Base-by-base conservation (phyloP, 768 basidiomycete species). In the Naganishia friedmannii region DNA sequence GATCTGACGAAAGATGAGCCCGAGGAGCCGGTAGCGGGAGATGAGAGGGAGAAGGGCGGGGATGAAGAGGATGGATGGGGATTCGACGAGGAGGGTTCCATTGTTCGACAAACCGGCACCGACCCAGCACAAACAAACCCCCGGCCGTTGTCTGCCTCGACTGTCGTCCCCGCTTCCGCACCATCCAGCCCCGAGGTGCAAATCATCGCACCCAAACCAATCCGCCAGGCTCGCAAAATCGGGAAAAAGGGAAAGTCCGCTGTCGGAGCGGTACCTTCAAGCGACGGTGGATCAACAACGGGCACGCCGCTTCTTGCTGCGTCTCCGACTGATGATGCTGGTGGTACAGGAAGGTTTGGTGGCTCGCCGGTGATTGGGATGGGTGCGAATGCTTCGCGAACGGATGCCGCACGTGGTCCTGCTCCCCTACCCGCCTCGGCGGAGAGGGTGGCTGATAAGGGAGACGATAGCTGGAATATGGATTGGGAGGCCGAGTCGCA, bases 41-140 rank as follows among this genome's bases (percentile, higher is more conserved):
- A 53, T 15, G 60, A 15, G 23, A n/a, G 26, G 12, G 12, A 46
- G 26, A 26, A 9, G 23, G 42, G 39, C 39, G n/a, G 21, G 53
- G 48, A 7, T 19, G 65, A 68, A 42, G 69, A 29, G n/a, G 69
- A 70, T n/a, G 71, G 71, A 7, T 72, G 71, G 71, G 46, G 48
- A 15, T 72, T 72, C 37, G 71, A 69, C 15, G 71, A 72, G 7
- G 45, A 63, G 28, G 31, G 56, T 42, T 15, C 42, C 8, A 53
- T 48, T n/a, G 28, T 26, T 56, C 65, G 48, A 68, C 17, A 32
- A 23, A 3, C 17, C 28, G 12, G 23, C 42, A 3, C 17, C 28
- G 9, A 46, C 7, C 9, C 4, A 45, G 23, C 21, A 15, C 6
- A 3, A 19, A 31, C 3, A 32, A 34, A 58, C n/a, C n/a, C n/a